These are phyloP conservation scores for Porcisia hertigi DNA, from an alignment of 208 protist genomes.

Conservation along the genomic window DNA sequence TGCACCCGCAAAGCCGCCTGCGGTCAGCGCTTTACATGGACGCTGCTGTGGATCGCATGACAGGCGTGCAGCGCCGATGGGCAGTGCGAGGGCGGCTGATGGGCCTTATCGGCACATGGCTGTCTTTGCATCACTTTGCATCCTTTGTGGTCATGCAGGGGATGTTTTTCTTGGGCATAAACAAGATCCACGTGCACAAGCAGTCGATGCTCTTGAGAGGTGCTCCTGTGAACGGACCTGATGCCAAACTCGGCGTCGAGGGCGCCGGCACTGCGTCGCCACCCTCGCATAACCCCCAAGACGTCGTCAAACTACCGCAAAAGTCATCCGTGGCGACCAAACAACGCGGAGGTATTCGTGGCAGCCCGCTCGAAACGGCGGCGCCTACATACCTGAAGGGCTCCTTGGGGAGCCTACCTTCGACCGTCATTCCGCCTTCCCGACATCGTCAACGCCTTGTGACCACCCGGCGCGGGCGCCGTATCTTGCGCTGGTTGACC, in stretches of 20 bases:
- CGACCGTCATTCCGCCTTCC: neutral
- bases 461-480: constrained; percentile 30
- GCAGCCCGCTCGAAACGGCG: neutral
- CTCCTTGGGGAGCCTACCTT: neutral
- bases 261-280: neutral
- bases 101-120: constrained; percentile 40
- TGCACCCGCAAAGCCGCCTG: constrained; percentile 55
- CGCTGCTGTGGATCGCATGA: constrained; percentile 51
- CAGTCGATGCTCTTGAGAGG: constrained; percentile 3
- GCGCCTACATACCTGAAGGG: neutral
- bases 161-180: constrained; percentile 56
- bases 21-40: constrained; percentile 31
- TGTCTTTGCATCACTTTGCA: constrained; percentile 47
- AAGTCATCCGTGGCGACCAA: neutral
- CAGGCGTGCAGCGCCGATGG: constrained; percentile 35
- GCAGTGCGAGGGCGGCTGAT: constrained; percentile 26
- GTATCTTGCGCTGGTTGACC: constrained; percentile 41
- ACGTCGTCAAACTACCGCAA: neutral
- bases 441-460: constrained; percentile 29
- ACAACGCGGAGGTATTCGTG: neutral
- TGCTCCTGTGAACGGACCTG: neutral
- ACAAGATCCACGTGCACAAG: constrained; percentile 46
- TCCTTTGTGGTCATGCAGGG: constrained; percentile 51
- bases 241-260: neutral
- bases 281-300: neutral